Percentiles rank a stretch among this genome's conserved stretches.
Evolutionary conservation across 2,329 filamentous ascomycete genomes (phyloP).

Genomic region (Hypoxylon sp.): DNA sequence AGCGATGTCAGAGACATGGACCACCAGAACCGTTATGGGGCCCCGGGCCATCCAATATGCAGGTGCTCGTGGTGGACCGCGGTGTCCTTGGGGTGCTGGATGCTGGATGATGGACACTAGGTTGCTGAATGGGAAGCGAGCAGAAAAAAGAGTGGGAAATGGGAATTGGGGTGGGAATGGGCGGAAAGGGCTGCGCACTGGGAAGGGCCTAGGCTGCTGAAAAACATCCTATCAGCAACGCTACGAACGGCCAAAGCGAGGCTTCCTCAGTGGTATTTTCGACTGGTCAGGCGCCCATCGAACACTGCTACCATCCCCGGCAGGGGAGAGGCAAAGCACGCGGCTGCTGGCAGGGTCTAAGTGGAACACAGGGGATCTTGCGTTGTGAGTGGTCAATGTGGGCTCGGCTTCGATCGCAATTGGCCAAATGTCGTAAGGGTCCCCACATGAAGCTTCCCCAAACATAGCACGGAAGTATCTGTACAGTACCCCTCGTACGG

Average conservation of each 20-base stretch:
- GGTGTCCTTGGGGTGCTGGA: slow-evolving; percentile 22
- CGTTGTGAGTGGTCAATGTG: slow-evolving; percentile 37
- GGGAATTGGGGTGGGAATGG: slow-evolving; percentile 17
- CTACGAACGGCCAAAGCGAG: slow-evolving; percentile 28
- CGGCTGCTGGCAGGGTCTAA: slow-evolving; percentile 37
- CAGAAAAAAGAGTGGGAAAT: slow-evolving; percentile 8
- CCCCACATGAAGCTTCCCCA: slow-evolving; percentile 38
- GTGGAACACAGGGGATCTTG: slow-evolving; percentile 32
- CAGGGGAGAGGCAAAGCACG: slow-evolving; percentile 36
- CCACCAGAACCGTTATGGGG: slow-evolving; percentile 38
- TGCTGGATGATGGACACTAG: slow-evolving; percentile 1
- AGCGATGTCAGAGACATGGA: slow-evolving; percentile 41
- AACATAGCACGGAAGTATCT: slow-evolving; percentile 30
- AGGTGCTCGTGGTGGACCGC: slow-evolving; percentile 42
- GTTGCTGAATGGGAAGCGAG: slow-evolving; percentile 18
- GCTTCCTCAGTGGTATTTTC: slow-evolving; percentile 39
- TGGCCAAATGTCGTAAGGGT: slow-evolving; percentile 23
- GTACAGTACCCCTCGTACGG: slow-evolving; percentile 38
- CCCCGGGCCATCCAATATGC: slow-evolving; percentile 41
- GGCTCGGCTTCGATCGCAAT: slow-evolving; percentile 19
- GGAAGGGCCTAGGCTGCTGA: slow-evolving; percentile 36
- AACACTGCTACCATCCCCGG: slow-evolving; percentile 31
- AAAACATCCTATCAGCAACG: slow-evolving; percentile 37
- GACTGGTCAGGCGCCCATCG: slow-evolving; percentile 39
- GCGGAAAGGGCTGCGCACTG: slow-evolving; percentile 13